Evolutionary conservation across 352 stramenopile genomes (phyloP).

Genomic region (Pythium inflatum): DNA sequence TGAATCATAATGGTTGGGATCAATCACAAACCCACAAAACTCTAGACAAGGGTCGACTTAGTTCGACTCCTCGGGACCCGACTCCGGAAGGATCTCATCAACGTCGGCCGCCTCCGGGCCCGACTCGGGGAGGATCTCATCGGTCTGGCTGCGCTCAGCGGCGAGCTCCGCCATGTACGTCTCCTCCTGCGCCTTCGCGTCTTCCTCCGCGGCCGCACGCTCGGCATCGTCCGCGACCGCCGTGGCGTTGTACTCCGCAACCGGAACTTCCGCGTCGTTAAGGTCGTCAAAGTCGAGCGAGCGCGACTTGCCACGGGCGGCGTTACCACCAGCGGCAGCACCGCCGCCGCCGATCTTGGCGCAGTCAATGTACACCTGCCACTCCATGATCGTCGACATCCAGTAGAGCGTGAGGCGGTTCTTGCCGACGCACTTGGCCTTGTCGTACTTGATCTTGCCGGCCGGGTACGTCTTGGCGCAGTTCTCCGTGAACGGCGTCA

Average conservation of each 20-base stretch:
- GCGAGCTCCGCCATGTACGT: no score
- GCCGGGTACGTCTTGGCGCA: slow-evolving; percentile 41
- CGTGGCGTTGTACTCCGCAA: slow-evolving; percentile 10
- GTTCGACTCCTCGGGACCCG: slow-evolving; percentile 1
- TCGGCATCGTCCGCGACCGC: not conserved
- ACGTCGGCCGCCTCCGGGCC: no score
- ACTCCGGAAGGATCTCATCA: slow-evolving; percentile 8
- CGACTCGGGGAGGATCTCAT: no score
- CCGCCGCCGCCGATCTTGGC: slow-evolving; percentile 9
- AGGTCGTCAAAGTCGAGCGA: slow-evolving; percentile 18
- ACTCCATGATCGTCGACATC: slow-evolving; percentile 55
- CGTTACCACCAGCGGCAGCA: not conserved
- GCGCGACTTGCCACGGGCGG: no score
- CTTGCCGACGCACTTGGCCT: slow-evolving; percentile 38
- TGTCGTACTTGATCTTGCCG: slow-evolving; percentile 45
- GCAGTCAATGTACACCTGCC: slow-evolving; percentile 53
- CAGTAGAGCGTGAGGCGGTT: slow-evolving; percentile 60
- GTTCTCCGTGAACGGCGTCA: slow-evolving; percentile 41
- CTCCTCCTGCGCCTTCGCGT: not conserved
- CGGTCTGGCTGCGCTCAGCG: no score
- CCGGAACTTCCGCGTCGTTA: not conserved
- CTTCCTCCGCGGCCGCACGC: not conserved
- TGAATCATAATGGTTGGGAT: no score
- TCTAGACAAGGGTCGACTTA: not conserved
- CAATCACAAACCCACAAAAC: no score